Evolutionary conservation across 2,329 filamentous ascomycete genomes (phyloP), one percentile per base, ranked within the genome.

Genomic region (Cadophora malorum): DNA sequence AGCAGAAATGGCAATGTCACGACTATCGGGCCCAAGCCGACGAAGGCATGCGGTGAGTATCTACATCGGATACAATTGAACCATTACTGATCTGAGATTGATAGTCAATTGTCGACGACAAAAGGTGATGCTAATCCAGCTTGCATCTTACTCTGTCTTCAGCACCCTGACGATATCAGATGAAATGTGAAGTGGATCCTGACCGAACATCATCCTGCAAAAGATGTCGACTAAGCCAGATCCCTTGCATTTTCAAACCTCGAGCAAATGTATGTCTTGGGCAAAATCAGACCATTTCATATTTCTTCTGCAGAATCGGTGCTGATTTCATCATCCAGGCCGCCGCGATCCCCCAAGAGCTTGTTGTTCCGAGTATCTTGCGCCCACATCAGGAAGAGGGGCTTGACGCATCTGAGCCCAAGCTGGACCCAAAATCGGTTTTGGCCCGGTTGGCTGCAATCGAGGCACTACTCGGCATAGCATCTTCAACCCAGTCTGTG

Each of bases 241-340:
- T 79, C 10, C 77, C 78, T 25, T 81, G 80, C 70, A 74, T 81
- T 14, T 81, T 81, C 66, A 79, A 80, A 38, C 80, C 80, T 12
- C 75, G 79, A 50, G 79, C 79, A 53, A 81, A 81, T 70, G 79
- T 80, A 72, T 66, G 78, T 14, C 68, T 72, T 31, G 64, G 66
- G 4, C 56, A 45, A 59, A n/a, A 35, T 28, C 31, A 62, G 45
- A 53, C 21, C 21, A 47, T 47, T 35, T 60, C n/a, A 63, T 23
- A 62, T 74, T 33, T 45, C 63, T 19, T 62, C 67, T 23, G 68
- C 73, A 64, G 56, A 69, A n/a, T 69, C 33, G 41, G n/a, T 41
- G 55, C 33, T 59, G 55, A 59, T 59, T n/a, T 35, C 9, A 59
- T 41, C 60, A 33, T 47, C 68, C 16, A 69, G 70, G 65, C 68